phyloP scores from a whole-genome alignment of 345 rosid genomes.

The Eucalyptus marginata region DNA sequence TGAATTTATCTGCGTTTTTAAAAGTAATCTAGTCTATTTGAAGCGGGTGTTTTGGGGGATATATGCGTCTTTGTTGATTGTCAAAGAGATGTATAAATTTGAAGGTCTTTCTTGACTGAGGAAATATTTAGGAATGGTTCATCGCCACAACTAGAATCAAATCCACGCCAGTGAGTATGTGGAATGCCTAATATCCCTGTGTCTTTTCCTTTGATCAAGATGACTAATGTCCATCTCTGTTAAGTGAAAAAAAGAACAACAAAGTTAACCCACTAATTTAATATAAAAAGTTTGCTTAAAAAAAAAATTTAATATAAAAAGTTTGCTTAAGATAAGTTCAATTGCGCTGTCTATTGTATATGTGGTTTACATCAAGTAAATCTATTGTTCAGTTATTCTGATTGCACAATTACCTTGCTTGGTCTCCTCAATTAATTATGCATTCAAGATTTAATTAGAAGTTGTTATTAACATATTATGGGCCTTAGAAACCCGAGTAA shows the following conservation, averaged over 20 bases:
- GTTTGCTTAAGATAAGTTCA: not conserved
- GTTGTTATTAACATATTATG: too few species aligned
- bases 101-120: too few species aligned
- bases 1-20: too few species aligned
- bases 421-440: too few species aligned
- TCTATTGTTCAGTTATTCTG: not conserved
- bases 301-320: not conserved
- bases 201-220: not conserved
- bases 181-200: too few species aligned
- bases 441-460: too few species aligned
- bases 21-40: too few species aligned
- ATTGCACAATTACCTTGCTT: too few species aligned
- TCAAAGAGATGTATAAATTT: too few species aligned
- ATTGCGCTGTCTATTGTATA: not conserved
- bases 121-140: not conserved
- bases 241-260: not conserved
- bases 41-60: too few species aligned
- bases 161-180: not conserved
- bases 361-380: too few species aligned
- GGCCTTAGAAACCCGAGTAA: accelerated
- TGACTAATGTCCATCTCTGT: not conserved
- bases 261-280: not conserved
- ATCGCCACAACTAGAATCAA: not conserved
- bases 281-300: not conserved
- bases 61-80: too few species aligned